A percentile compares a stretch with the other conserved stretches of the same genome.
These are phyloP conservation scores for Fraxinus dipetala DNA, from an alignment of 305 asterid genomes.

Conservation along the genomic window DNA sequence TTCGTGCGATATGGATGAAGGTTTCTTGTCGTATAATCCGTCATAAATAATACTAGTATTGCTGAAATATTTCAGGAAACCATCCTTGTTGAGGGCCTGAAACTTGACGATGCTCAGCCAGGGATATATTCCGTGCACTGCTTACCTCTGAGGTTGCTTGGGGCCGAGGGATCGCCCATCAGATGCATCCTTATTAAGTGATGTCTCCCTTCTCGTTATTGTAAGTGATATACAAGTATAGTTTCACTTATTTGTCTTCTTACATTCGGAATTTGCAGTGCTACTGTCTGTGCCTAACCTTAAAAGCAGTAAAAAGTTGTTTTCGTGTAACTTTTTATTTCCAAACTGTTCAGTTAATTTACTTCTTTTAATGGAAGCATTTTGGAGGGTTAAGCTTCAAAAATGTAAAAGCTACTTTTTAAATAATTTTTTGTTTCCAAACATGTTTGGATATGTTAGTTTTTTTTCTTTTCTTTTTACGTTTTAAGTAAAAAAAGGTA, in stretches of 20 bases:
- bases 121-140: conserved; percentile 77
- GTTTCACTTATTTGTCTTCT: background rate
- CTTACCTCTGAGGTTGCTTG: conserved; percentile 79
- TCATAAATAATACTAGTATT: background rate
- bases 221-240: background rate
- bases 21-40: background rate
- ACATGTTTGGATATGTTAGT: background rate
- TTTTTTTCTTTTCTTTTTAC: too few species aligned
- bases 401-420: background rate
- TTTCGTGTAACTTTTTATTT: background rate
- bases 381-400: background rate
- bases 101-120: conserved; percentile 59
- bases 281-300: background rate
- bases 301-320: background rate
- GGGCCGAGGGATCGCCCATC: conserved; percentile 93
- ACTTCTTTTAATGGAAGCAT: background rate
- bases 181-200: conserved; percentile 86
- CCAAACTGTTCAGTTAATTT: background rate
- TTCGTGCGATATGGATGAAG: background rate
- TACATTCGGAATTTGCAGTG: background rate
- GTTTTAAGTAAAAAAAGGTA: background rate
- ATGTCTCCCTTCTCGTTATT: conserved; percentile 11
- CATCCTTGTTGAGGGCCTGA: conserved; percentile 92
- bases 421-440: background rate
- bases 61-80: conserved; percentile 53